Base-by-base conservation (phyloP, 2,329 filamentous ascomycete genomes). In the Cladosporium sp. region DNA sequence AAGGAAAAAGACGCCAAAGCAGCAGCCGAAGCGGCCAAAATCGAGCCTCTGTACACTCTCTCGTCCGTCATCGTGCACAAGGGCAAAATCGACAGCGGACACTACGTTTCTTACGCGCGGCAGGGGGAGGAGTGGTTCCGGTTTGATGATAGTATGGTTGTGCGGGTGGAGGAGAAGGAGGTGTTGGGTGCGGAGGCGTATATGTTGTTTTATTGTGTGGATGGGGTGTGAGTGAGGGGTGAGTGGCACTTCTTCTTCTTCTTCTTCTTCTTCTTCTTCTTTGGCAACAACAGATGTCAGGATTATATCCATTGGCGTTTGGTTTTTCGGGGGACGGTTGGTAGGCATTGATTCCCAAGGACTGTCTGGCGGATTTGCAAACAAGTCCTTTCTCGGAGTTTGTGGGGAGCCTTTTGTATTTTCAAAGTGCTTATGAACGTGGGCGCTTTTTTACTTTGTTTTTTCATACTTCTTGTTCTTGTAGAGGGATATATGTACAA, bases 111-210 rank as follows among this genome's bases (percentile, higher is more conserved):
- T n/a, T 97, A 96, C 77, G 93, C 91, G 67, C 84, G 92, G 57
- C 90, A 94, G 67, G 91, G 89, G 4, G 90, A 92, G 65, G 75
- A 96, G 85, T 98, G 94, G 94, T 96, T 97, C 78, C 88, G 92
- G 65, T 97, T 97, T 79, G 96, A 98, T 74, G 94, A 98, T 76
- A 93, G 95, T 77, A 93, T 92, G 76, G 94, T 98, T 28, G 92
- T 93, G 68, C 76, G 93, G 65, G 94, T 92, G 2, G 88, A 87
- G 57, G 90, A 95, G 75, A 91, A 90, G 5, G 92, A 97, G 67
- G 94, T 98, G 3, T 83, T 98, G 51, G 86, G 86, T 34, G 92
- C 92, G 15, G 90, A 97, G 77, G 93, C 94, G 0, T 98, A 97
- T 78, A 82, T 98, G 66, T 82, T 98, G 63, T 97, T 97, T 77